phyloP scores from a whole-genome alignment of 2,329 filamentous ascomycete species.

The Nectriaceae sp. region DNA sequence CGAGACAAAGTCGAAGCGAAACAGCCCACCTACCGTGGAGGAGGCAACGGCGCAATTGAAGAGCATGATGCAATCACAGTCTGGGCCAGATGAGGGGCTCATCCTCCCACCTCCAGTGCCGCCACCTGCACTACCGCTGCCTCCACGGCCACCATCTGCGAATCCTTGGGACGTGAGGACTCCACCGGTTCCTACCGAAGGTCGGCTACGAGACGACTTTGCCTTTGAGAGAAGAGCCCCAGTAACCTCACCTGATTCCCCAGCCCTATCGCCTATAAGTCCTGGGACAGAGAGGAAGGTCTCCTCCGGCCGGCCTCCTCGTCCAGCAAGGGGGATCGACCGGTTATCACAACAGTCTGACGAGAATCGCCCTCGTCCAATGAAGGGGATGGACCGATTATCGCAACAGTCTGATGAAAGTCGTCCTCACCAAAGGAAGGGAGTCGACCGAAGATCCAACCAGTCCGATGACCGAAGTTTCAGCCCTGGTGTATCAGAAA shows the following conservation, averaged over 20 bases:
- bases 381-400: too few relatives aligned
- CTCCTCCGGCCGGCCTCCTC: too few relatives aligned
- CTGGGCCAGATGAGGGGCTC: constrained; percentile 27
- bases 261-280: constrained; percentile 24
- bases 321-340: too few relatives aligned
- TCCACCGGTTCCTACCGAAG: constrained; percentile 21
- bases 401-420: too few relatives aligned
- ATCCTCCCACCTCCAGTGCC: constrained; percentile 1
- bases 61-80: constrained; percentile 29
- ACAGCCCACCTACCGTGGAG: constrained; percentile 27
- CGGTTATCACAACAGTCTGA: too few relatives aligned
- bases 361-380: too few relatives aligned
- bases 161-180: constrained; percentile 46
- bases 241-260: constrained; percentile 23
- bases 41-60: constrained; percentile 33
- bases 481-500: not conserved
- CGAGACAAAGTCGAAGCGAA: constrained; percentile 12
- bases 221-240: constrained; percentile 27
- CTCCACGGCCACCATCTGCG: constrained; percentile 39
- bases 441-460: not conserved
- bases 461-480: not conserved
- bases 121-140: constrained; percentile 26
- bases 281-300: constrained; percentile 17
- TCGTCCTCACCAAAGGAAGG: too few relatives aligned
- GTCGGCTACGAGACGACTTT: constrained; percentile 20